Evolutionary conservation across 2,329 filamentous ascomycete genomes (phyloP), one percentile per base, ranked within the genome.

Genomic region (Cercospora citrullina): DNA sequence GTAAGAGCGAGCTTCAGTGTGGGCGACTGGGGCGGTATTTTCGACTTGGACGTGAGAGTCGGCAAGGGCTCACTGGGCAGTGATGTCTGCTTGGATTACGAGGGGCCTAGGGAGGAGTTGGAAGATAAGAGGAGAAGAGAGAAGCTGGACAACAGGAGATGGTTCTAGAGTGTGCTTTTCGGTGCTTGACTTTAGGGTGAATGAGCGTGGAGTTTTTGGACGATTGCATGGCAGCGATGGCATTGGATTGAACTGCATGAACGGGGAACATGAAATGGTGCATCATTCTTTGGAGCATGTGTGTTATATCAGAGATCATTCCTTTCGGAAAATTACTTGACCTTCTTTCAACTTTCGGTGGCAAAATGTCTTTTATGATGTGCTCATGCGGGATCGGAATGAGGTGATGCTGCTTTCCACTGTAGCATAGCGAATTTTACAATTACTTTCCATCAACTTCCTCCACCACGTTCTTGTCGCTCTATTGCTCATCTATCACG

Each of bases 1-100:
- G 79, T 84, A 0, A 68, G 82, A 39, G 81, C 80, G 5, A 82
- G 81, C 62, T 83, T 84, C 53, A 82, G 81, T 65, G 68, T 84
- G 0, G 81, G 81, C 0, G 73, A 74, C 2, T 69, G 72, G 12
- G 76, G 76, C 2, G 82, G 81, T 18, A 81, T 83, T 6, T 84
- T 83, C 33, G 82, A 84, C 72, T 60, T 84, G 36, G 82, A 84
- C 69, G 72, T 84, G 2, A 63, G 73, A n/a, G 73, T 84, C 59
- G 81, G 81, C 0, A 75, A 75, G 60, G 68, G 74, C 4, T 68
- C 66, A 3, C n/a, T 72, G 30, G 73, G 71, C 3, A 71, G 75
- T 26, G 78, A 81, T 73, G 75, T 80, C 59, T 79, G 81, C 64
- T 60, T 82, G 60, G 77, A 77, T 36, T 82, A 79, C 71, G 73